Percentiles rank a stretch among this genome's conserved stretches.
Conservation (phyloP, 345 rosid genomes). For the Lumnitzera racemosa region DNA sequence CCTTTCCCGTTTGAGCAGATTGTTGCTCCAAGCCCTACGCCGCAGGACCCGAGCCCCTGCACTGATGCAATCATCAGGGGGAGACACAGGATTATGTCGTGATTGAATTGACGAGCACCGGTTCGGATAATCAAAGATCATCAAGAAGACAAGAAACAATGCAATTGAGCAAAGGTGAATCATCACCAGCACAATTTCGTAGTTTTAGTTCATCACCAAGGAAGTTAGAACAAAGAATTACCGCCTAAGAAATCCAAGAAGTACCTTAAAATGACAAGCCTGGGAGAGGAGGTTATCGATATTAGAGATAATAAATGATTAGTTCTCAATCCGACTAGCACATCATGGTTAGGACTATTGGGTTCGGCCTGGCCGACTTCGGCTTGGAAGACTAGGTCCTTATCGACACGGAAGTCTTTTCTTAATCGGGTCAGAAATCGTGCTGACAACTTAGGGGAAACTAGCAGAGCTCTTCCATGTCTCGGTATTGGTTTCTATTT, state of each 20-base stretch:
- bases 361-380: too few relatives aligned
- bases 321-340: slow-evolving; percentile 44
- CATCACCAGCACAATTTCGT: slow-evolving; percentile 1
- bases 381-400: too few relatives aligned
- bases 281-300: slow-evolving; percentile 86
- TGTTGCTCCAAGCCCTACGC: slow-evolving; percentile 41
- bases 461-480: too few relatives aligned
- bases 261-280: slow-evolving; percentile 46
- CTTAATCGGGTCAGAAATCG: too few relatives aligned
- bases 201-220: slow-evolving; percentile 29
- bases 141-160: slow-evolving; percentile 37
- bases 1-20: slow-evolving; percentile 23
- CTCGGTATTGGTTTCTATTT: too few relatives aligned
- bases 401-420: too few relatives aligned
- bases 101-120: slow-evolving; percentile 46
- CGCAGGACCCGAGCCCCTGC: slow-evolving; percentile 31
- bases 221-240: slow-evolving; percentile 27
- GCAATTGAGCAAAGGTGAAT: slow-evolving; percentile 11
- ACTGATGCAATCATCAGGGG: slow-evolving; percentile 13
- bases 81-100: slow-evolving; percentile 63
- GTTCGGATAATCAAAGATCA: slow-evolving; percentile 21
- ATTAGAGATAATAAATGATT: slow-evolving; percentile 40
- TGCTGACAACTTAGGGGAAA: too few relatives aligned
- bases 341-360: too few relatives aligned
- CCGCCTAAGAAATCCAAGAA: slow-evolving; percentile 28